Base-by-base conservation (phyloP, 2,329 filamentous ascomycete species). In the Pseudogymnoascus sp. region DNA sequence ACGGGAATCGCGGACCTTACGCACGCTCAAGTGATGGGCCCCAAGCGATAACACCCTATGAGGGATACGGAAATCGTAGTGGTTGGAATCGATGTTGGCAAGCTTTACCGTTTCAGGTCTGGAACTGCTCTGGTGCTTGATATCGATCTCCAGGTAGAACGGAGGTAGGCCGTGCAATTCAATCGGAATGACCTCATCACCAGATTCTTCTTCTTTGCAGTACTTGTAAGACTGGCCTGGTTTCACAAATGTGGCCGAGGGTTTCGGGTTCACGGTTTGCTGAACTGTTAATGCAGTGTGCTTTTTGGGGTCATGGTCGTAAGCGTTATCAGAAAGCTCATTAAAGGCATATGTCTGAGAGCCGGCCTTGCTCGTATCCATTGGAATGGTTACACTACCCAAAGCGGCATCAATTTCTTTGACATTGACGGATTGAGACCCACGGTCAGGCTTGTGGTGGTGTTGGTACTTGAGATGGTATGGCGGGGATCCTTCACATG, bases 201-300 rank as follows among this genome's bases (percentile, higher is more conserved):
- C 85, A 62, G 85, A 85, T 60, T 89, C 84, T 70, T 96, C 91
- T 59, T 92, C 87, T 73, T 92, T 88, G 77, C 94, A 99, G 76
- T 93, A 96, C 73, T 94, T 96, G 80, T 97, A 97, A 0, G 91
- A 92, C 74, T 94, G 94, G 14, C 92, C 92, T 2, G 92, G 91
- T 68, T 90, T 90, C 64, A 83, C 82, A 72, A 99, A 99, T 4
- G 83, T 81, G 3, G 92, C 94, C 2, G 87, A 85, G 1, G 94
- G 94, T 64, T 89, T 89, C 12, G 91, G 82, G 70, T 96, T 89
- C 60, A 99, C 91, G 23, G 82, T 88, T 74, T 99, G 94, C 68
- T 89, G 85, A 33, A 99, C 79, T 11, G 84, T 79, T 35, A 97
- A 74, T 4, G 88, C 84, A 18, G 80, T 78, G 70, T 88, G 87